phyloP scores from a whole-genome alignment of 192 early-diverging fungal species.

The Coemansia nantahalensis region DNA sequence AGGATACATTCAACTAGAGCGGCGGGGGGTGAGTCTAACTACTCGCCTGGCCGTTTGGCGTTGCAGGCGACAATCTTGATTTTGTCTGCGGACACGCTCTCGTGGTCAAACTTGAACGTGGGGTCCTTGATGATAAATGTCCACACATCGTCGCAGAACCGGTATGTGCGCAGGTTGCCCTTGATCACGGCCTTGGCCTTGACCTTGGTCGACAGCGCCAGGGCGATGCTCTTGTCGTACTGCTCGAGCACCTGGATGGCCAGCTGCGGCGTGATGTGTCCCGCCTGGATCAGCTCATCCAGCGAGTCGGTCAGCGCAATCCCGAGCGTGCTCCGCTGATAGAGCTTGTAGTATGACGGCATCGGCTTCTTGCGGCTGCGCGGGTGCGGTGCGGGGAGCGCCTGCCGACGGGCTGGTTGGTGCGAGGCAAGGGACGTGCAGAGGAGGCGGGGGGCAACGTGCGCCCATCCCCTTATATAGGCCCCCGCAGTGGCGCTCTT shows the following conservation, averaged over 20 bases:
- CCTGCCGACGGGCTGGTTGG: too few relatives aligned
- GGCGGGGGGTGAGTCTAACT: too few relatives aligned
- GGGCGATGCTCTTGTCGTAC: conserved; percentile 73
- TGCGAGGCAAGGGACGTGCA: too few relatives aligned
- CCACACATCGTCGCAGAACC: conserved; percentile 98
- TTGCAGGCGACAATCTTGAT: conserved; percentile 97
- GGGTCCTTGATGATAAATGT: conserved; percentile 89
- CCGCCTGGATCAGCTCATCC: conserved; percentile 89
- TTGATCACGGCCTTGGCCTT: conserved; percentile 79
- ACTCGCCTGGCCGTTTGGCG: conserved; percentile 68
- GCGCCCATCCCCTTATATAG: conserved; percentile 10
- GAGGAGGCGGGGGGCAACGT: too few relatives aligned
- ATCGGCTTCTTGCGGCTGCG: too few relatives aligned
- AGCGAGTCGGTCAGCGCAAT: conserved; percentile 92
- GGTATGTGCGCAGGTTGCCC: conserved; percentile 78
- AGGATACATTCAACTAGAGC: too few relatives aligned
- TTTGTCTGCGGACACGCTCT: conserved; percentile 76
- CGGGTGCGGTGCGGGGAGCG: too few relatives aligned
- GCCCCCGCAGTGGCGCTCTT: conserved; percentile 5
- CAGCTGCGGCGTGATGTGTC: conserved; percentile 87
- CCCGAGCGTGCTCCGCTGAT: conserved; percentile 78
- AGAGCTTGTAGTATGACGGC: conserved; percentile 71
- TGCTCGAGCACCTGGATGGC: conserved; percentile 90
- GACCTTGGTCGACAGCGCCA: conserved; percentile 79
- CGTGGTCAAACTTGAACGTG: conserved; percentile 87